These are phyloP conservation scores for Symbiodinium pilosum DNA, from an alignment of 73 alveolate genomes.

Conservation along the genomic window DNA sequence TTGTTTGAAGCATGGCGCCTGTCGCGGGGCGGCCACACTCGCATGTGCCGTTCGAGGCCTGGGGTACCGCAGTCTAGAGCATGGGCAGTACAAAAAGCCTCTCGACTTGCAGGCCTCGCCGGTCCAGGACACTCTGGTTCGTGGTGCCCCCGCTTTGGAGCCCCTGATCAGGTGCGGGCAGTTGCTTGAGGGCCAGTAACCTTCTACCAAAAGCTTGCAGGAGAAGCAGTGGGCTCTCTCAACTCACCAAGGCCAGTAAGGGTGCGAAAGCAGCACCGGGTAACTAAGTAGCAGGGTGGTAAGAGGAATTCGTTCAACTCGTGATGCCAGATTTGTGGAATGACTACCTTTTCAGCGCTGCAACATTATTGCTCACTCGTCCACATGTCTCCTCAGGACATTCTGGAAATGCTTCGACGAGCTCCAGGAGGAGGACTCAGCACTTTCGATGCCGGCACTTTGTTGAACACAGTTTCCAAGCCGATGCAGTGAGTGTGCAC, in stretches of 20 bases:
- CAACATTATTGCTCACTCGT: too few species aligned
- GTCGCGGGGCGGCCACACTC: neutral
- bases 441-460: too few species aligned
- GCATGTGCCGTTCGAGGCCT: conserved; percentile 1
- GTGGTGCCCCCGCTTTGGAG: conserved; percentile 5
- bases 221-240: conserved; percentile 14
- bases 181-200: neutral
- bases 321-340: too few species aligned
- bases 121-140: neutral
- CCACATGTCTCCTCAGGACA: conserved; percentile 19
- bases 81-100: too few species aligned
- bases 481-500: too few species aligned
- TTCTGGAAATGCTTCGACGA: conserved; percentile 49
- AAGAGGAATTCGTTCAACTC: too few species aligned
- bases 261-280: too few species aligned
- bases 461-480: too few species aligned
- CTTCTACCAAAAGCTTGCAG: neutral
- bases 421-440: conserved; percentile 55
- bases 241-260: neutral
- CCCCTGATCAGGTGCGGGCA: neutral
- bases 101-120: neutral
- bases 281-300: too few species aligned
- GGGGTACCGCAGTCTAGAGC: too few species aligned
- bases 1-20: neutral
- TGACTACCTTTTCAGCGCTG: neutral